These are phyloP conservation scores for Mrakia gelida DNA, from an alignment of 768 basidiomycete species.

Conservation along the genomic window DNA sequence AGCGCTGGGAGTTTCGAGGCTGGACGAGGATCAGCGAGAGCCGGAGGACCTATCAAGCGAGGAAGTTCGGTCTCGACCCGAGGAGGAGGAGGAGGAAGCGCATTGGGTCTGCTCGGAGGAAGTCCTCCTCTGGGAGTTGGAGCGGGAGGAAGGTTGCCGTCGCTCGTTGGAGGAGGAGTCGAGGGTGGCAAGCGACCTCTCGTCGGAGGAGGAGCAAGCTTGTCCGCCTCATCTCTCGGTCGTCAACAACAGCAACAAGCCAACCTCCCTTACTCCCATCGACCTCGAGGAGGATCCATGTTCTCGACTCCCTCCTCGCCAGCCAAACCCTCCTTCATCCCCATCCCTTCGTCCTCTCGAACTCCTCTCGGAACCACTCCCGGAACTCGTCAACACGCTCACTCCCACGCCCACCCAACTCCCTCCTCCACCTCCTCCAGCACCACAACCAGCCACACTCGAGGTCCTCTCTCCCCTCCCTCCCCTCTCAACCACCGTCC, in stretches of 20 bases:
- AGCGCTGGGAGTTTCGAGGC: slow-evolving; percentile 12
- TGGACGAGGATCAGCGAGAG: neutral
- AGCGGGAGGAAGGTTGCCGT: neutral
- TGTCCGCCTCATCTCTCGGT: neutral
- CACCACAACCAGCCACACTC: neutral
- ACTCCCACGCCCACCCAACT: neutral
- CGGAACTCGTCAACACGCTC: neutral
- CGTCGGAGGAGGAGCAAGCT: neutral
- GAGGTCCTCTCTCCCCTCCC: neutral
- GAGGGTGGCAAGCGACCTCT: neutral
- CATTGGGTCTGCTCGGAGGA: neutral
- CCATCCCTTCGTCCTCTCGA: slow-evolving; percentile 11
- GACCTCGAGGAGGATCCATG: slow-evolving; percentile 7
- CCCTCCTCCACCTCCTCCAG: neutral
- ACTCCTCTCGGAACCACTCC: neutral
- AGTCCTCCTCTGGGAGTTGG: neutral
- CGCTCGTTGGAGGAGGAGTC: neutral
- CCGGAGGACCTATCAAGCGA: neutral
- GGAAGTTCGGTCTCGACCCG: neutral
- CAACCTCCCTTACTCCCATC: neutral
- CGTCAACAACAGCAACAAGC: neutral
- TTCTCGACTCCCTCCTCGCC: neutral
- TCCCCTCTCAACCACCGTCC: neutral
- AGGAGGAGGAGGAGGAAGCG: neutral
- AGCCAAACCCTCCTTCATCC: slow-evolving; percentile 1